Evolutionary conservation across 108 stramenopile genomes (phyloP), one percentile per base, ranked within the genome.

Genomic region (Ochromonas danica): DNA sequence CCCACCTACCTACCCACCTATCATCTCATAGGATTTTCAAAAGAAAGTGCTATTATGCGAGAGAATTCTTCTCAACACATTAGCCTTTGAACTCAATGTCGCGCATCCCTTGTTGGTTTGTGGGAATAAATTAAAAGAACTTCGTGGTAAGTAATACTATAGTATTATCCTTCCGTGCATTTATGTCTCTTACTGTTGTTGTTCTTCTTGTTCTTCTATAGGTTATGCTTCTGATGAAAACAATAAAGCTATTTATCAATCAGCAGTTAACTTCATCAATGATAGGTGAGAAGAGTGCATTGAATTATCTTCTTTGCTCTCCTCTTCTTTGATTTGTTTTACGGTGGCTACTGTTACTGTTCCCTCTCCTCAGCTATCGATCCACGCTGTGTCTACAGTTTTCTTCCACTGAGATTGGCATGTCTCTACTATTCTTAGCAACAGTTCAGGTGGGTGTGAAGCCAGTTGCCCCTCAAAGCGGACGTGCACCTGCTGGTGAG

Each of bases 31-130:
- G n/a, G n/a, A n/a, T n/a, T n/a, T 91, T n/a, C 92, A 92, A 79
- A 92, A 94, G 72, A 88, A 91, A 0, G 88, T 93, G 39, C 77
- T 94, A 35, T 70, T 94, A 28, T 40, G 92, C 79, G 94, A 94
- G 83, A 86, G 94, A 40, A 89, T 94, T 40, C 90, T 94, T 79
- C 80, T 94, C 35, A 91, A 92, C 71, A 94, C 94, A 1, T 91
- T 94, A 67, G 90, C 90, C 22, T 94, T 94, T 80, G 94, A 94
- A 70, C 77, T 94, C 63, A 89, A 85, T 60, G 87, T 93, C 57
- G 85, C 89, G 40, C 94, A 94, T 82, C 92, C 94, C 0, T 93
- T 92, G 90, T 91, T 91, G 82, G 89, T 88, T 62, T 84, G 92
- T 31, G 89, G 89, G 17, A 91, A 91, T 10, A 78, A 82, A 79